phyloP scores from a whole-genome alignment of 2,329 filamentous ascomycete genomes.

The Simplicillium sp. region DNA sequence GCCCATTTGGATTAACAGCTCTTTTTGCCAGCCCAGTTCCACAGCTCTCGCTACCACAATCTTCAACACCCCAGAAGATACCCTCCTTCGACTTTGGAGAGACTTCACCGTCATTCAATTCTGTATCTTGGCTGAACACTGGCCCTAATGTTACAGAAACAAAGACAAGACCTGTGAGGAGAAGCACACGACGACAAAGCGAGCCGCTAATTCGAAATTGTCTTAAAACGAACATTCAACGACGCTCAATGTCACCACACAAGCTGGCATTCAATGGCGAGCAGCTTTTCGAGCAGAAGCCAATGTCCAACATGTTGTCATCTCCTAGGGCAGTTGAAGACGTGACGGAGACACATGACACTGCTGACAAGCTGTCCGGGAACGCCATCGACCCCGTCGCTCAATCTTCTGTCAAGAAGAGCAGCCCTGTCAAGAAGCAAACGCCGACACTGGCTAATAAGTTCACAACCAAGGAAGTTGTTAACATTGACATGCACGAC shows the following conservation, averaged over 20 bases:
- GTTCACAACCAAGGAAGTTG: conserved; percentile 10
- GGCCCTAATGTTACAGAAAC: conserved; percentile 11
- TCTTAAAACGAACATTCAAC: conserved; percentile 13
- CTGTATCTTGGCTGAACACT: conserved; percentile 17
- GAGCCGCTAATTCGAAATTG: conserved; percentile 21
- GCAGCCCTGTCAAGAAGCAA: neutral
- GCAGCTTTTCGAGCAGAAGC: conserved; percentile 9
- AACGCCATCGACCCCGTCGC: neutral
- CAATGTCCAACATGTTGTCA: neutral
- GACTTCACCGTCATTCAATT: conserved; percentile 16
- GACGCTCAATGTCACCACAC: conserved; percentile 18
- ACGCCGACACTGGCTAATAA: too few species aligned
- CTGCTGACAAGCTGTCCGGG: too few species aligned
- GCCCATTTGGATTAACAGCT: neutral
- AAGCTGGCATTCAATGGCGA: conserved; percentile 14
- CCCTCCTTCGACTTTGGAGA: conserved; percentile 17
- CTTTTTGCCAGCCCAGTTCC: conserved; percentile 8
- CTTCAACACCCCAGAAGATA: neutral
- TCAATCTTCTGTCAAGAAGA: neutral
- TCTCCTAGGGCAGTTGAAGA: neutral
- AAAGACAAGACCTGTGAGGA: conserved; percentile 13
- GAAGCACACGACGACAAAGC: conserved; percentile 19
- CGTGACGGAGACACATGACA: too few species aligned
- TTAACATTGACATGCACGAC: conserved; percentile 24
- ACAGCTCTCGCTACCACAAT: neutral